Percentiles rank a stretch among this genome's conserved stretches.
Conservation (phyloP, 176 grass and related monocot genomes). For the Bolboschoenus planiculmis region DNA sequence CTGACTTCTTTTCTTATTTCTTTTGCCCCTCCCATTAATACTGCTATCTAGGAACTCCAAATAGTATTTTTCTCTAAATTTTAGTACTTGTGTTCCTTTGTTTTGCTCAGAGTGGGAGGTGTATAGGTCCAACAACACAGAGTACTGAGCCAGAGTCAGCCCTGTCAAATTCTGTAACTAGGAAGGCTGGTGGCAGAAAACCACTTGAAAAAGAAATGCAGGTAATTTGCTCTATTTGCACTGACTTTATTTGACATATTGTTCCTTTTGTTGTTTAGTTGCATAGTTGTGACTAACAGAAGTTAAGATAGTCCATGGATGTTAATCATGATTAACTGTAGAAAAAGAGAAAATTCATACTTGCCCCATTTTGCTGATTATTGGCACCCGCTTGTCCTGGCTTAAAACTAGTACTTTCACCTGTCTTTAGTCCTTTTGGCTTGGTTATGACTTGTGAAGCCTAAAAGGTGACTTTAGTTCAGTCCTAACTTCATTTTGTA, state of each 20-base stretch:
- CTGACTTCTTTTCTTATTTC: background rate
- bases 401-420: background rate
- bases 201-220: constrained; percentile 67
- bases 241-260: background rate
- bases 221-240: constrained; percentile 33
- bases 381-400: background rate
- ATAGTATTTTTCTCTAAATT: background rate
- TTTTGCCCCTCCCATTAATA: constrained; percentile 4
- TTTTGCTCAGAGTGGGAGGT: constrained; percentile 60
- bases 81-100: background rate
- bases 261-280: background rate
- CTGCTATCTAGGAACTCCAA: background rate
- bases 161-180: constrained; percentile 74
- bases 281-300: background rate
- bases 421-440: background rate
- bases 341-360: background rate
- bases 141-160: constrained; percentile 42
- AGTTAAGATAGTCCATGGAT: background rate
- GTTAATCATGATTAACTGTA: background rate
- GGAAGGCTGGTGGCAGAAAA: constrained; percentile 78
- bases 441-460: background rate
- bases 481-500: background rate
- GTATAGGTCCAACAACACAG: constrained; percentile 53
- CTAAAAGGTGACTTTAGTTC: background rate
- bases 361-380: constrained; percentile 11